A percentile compares a stretch with the other conserved stretches of the same genome.
Evolutionary conservation across 768 basidiomycete genomes (phyloP).

Genomic region (Termitomyces sp.): DNA sequence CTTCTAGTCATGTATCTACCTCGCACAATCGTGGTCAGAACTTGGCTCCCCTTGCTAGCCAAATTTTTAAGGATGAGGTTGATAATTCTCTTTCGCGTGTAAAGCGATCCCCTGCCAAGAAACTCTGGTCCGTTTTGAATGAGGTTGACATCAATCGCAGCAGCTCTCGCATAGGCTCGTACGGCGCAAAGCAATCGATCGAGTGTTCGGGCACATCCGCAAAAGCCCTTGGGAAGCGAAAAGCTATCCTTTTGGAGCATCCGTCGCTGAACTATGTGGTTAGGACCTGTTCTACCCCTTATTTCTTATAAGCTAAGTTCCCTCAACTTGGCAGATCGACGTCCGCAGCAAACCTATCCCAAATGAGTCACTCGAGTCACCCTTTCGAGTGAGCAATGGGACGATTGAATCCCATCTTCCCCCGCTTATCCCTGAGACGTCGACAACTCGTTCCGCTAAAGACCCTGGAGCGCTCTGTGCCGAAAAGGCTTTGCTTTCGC

Average conservation of each 20-base stretch:
- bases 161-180: background rate
- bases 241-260: constrained; percentile 12
- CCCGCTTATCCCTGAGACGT: background rate
- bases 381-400: background rate
- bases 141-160: constrained; percentile 15
- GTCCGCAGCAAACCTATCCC: background rate
- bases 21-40: background rate
- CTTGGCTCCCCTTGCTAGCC: constrained; percentile 17
- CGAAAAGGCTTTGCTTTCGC: constrained; percentile 15
- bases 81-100: constrained; percentile 6
- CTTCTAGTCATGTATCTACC: background rate
- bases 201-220: constrained; percentile 10
- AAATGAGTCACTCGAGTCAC: background rate
- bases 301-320: background rate
- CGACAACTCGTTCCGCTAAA: background rate
- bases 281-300: background rate
- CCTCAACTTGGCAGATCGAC: background rate
- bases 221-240: constrained; percentile 21
- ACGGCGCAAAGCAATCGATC: background rate
- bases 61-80: constrained; percentile 18
- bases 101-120: constrained; percentile 8
- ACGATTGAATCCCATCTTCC: constrained; percentile 3
- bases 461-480: constrained; percentile 12
- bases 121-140: constrained; percentile 9
- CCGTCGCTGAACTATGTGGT: background rate